Conservation (phyloP, 352 stramenopile species). For the Nothophytophthora sp. region DNA sequence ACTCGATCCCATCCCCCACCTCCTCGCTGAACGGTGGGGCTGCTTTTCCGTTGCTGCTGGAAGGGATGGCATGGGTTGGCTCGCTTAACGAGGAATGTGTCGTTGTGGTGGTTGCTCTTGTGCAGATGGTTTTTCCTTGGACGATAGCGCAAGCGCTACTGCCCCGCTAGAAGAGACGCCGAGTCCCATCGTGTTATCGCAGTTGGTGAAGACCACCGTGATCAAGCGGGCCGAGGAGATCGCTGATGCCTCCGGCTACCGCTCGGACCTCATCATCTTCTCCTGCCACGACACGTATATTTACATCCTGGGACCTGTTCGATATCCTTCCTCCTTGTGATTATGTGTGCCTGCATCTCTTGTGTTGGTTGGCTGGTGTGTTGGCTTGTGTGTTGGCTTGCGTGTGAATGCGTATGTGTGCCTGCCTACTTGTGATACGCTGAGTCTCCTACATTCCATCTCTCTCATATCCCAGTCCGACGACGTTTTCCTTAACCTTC, state of each 20-base stretch:
- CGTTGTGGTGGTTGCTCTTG: conserved; percentile 1
- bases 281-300: conserved; percentile 94
- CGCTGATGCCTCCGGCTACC: conserved; percentile 29
- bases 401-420: neutral
- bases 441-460: conserved; percentile 1
- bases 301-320: conserved; percentile 94
- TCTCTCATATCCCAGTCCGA: neutral
- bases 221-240: conserved; percentile 81
- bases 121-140: conserved; percentile 49
- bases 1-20: conserved; percentile 19
- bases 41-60: neutral
- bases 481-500: conserved; percentile 51
- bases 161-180: conserved; percentile 19
- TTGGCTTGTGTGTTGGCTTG: conserved; percentile 4
- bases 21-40: conserved; percentile 38
- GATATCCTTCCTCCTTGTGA: conserved; percentile 71
- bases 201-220: conserved; percentile 73
- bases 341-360: too few relatives aligned
- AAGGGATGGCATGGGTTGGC: neutral
- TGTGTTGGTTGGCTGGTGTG: too few relatives aligned
- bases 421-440: neutral
- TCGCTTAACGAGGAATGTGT: conserved; percentile 11
- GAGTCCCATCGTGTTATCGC: conserved; percentile 55
- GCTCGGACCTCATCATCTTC: conserved; percentile 82
- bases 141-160: conserved; percentile 19